These are phyloP conservation scores for Paecilomyces sp. DNA, from an alignment of 2,329 filamentous ascomycete genomes.

Conservation along the genomic window DNA sequence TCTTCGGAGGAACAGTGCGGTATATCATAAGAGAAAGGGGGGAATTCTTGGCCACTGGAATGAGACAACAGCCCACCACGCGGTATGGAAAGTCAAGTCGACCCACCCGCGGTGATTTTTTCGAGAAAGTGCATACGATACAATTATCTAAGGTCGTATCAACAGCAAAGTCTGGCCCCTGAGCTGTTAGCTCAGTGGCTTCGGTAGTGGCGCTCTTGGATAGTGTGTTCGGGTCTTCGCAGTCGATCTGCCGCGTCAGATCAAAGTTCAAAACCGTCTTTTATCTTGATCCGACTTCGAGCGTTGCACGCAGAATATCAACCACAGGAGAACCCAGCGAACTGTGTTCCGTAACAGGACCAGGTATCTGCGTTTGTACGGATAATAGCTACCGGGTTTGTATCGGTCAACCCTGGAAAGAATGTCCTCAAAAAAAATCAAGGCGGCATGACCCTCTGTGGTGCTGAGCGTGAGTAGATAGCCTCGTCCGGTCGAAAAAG, in stretches of 20 bases:
- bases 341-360: too few relatives aligned
- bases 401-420: too few relatives aligned
- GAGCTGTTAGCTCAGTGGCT: neutral
- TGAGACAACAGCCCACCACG: neutral
- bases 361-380: too few relatives aligned
- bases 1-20: neutral
- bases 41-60: neutral
- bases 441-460: too few relatives aligned
- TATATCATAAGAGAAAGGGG: neutral
- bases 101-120: neutral
- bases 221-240: neutral
- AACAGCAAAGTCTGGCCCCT: neutral
- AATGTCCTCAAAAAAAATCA: too few relatives aligned
- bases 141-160: neutral
- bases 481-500: neutral
- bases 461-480: neutral
- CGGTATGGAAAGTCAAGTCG: neutral
- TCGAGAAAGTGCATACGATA: neutral
- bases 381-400: too few relatives aligned
- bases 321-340: too few relatives aligned
- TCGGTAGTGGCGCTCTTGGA: neutral
- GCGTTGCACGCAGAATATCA: neutral
- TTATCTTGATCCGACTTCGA: neutral
- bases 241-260: neutral
- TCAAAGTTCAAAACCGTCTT: neutral